Base-by-base conservation (phyloP, 192 early-diverging fungal genomes). In the Coemansia interrupta region DNA sequence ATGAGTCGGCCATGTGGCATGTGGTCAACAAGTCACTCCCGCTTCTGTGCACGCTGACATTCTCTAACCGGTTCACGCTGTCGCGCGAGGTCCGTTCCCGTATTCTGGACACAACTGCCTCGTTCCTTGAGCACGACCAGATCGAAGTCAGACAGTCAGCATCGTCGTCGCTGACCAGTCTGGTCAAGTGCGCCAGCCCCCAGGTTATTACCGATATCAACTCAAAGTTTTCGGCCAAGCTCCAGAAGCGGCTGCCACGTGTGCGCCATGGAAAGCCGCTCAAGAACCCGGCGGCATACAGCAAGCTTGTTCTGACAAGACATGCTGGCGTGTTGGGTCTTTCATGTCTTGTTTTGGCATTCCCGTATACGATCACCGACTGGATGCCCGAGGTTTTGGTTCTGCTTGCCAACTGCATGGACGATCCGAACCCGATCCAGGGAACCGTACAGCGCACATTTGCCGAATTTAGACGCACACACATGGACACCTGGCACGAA, bases 401-500 rank as follows among this genome's bases (percentile, higher is more conserved):
- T 18, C 63, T 68, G 57, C 66, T 98, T 20, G 83, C 92, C 6
- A 64, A 69, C 11, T 93, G 87, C 72, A 86, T 90, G 28, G 87
- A 85, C 19, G 93, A 95, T 58, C 90, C 90, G 9, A 86, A 84
- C 10, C 92, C 94, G 2, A 90, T 98, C 58, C 83, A 85, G 73
- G 85, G 87, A 6, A 90, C 95, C 3, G 89, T 95, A 5, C 83
- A 88, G 56, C 88, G 87, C 49, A 87, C 87, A 19, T 95, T 96
- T 84, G 86, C 92, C 5, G 93, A 98, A 60, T 98, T 98, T 64
- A 82, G 89, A 60, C 78, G 95, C 49, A 98, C 95, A 5, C 95
- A 98, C 63, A 90, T 91, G 56, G 95, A 98, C 60, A 90, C 87
- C 9, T 98, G 95, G 95, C 91, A 92, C 53, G 86, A 93, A 54